Evolutionary conservation across 2,329 filamentous ascomycete genomes (phyloP), one percentile per base, ranked within the genome.

Genomic region (Cladophialophora exuberans): DNA sequence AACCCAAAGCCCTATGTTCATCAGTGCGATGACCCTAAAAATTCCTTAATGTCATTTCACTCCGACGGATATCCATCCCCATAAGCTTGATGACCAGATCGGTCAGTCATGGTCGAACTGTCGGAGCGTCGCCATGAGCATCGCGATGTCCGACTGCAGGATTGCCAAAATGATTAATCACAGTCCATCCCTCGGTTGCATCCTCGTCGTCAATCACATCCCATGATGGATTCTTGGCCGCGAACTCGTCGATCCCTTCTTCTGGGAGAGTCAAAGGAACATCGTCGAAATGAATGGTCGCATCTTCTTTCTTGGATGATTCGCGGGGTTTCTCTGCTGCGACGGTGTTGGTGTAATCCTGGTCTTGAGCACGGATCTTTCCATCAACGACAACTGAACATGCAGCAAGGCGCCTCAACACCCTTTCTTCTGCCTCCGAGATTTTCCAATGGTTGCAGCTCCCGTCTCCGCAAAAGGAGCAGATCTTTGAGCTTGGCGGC

Each of bases 131-230:
- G 22, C 38, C 33, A 15, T 49, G 46, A 20, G 46, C 46, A 22
- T 49, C 46, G 15, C 38, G 33, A 22, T 25, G 41, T 30, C 48
- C 25, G 33, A 46, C 33, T 17, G 33, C 38, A 47, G 33, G 15
- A 35, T 17, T 43, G 3, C 48, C 48, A 23, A 51, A 43, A 13
- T 42, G 48, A 20, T 51, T 43, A 22, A 51, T 43, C 13, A 51
- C 28, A 15, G 25, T 26, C 48, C 48, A 51, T 23, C 43, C 48
- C 39, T 51, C 48, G 17, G 33, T 43, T 22, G 48, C 38, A 25
- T 43, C 48, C 11, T 26, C 30, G 20, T 51, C 39, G 6, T 17
- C 26, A 10, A 51, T 42, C 26, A 42, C 7, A 35, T 51, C 36
- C 48, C 48, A 51, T 23, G 39, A 51, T 10, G 28, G 26, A 6